These are phyloP conservation scores for Pseudopyrenochaeta lycopersici DNA, from an alignment of 2,329 filamentous ascomycete genomes.

Conservation along the genomic window DNA sequence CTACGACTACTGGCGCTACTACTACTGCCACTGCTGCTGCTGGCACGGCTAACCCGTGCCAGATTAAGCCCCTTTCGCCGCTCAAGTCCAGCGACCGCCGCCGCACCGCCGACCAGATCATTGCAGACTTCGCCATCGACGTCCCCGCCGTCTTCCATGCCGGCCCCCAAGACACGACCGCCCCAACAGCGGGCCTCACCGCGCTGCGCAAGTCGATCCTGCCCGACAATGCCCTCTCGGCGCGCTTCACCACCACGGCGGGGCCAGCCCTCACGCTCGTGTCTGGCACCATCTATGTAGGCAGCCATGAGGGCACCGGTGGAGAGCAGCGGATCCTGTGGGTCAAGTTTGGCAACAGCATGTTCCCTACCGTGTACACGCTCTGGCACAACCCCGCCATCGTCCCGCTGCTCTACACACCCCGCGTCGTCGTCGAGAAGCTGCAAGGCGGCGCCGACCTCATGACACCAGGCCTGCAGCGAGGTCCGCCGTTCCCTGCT, in stretches of 20 bases:
- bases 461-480: conserved; percentile 73
- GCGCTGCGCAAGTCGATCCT: conserved; percentile 67
- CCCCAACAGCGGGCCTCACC: conserved; percentile 57
- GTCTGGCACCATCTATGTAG: conserved; percentile 71
- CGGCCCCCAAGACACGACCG: conserved; percentile 53
- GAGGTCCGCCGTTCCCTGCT: conserved; percentile 69
- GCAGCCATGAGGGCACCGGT: conserved; percentile 60
- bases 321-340: conserved; percentile 69
- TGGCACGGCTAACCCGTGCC: conserved; percentile 10
- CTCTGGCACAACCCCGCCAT: conserved; percentile 71
- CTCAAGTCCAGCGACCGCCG: conserved; percentile 73
- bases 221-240: conserved; percentile 69
- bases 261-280: conserved; percentile 69
- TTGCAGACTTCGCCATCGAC: conserved; percentile 66
- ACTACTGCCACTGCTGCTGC: no score
- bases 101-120: conserved; percentile 73
- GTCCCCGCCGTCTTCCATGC: conserved; percentile 52
- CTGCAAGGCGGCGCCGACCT: conserved; percentile 71
- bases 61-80: conserved; percentile 73
- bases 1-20: no score
- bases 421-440: conserved; percentile 68
- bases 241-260: conserved; percentile 71
- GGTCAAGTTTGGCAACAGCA: conserved; percentile 68
- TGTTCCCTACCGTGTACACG: conserved; percentile 69
- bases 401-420: conserved; percentile 71